Conservation (phyloP, 495 filamentous ascomycete genomes). For the Tuber brumale region DNA sequence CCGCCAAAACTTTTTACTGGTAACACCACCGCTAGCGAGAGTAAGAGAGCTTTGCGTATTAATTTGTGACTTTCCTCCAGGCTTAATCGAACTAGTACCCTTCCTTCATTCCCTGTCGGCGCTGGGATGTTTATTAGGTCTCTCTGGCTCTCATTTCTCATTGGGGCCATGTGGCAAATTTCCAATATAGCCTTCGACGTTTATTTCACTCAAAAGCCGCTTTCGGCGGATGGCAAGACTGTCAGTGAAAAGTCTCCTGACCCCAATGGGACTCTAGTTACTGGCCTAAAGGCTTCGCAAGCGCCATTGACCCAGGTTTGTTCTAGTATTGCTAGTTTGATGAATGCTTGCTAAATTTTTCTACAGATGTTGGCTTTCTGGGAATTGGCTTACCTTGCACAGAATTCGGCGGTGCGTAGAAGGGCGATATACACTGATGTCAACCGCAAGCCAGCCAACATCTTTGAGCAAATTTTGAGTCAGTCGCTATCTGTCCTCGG, state of each 20-base stretch:
- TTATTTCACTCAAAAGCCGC: constrained; percentile 69
- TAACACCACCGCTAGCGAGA: neutral
- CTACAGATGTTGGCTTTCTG: constrained; percentile 75
- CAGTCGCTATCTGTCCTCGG: constrained; percentile 62
- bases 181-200: constrained; percentile 68
- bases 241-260: constrained; percentile 77
- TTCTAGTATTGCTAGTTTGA: constrained; percentile 3
- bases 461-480: constrained; percentile 70
- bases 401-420: constrained; percentile 63
- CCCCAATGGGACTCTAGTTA: constrained; percentile 83
- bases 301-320: constrained; percentile 55
- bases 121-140: constrained; percentile 55
- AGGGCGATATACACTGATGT: constrained; percentile 83
- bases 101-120: constrained; percentile 55
- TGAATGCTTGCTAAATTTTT: neutral
- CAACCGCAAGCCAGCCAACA: constrained; percentile 67
- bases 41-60: neutral
- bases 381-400: constrained; percentile 75
- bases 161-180: constrained; percentile 66
- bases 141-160: constrained; percentile 57
- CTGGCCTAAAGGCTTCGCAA: constrained; percentile 65
- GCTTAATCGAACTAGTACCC: constrained; percentile 61
- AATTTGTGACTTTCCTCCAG: constrained; percentile 39
- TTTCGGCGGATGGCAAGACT: constrained; percentile 69
- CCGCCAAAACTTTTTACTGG: constrained; percentile 62